Evolutionary conservation across 495 filamentous ascomycete genomes (phyloP), one percentile per base, ranked within the genome.

Genomic region (Xylaria longipes): DNA sequence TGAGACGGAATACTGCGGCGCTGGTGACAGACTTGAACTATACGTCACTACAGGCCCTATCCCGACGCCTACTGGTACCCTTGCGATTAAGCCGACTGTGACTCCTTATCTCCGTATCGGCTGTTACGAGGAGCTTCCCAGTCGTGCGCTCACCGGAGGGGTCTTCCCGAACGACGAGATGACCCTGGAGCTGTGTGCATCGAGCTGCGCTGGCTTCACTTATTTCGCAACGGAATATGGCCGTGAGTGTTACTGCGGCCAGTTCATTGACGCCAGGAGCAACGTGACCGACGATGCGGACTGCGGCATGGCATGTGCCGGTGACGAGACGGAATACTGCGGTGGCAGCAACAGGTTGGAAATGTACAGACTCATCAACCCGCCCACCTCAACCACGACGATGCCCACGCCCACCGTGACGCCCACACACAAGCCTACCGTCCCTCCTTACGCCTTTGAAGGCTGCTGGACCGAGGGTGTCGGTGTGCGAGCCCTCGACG

Each of bases 381-480:
- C 64, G n/a, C 71, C 72, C 20, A 70, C 41, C 29, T 68, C 75
- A n/a, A 73, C 71, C 43, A 46, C 62, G 11, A 71, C n/a, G 58
- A 60, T 61, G 25, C 62, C 62, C 31, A 71, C 70, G 15, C 70
- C 70, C 33, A 65, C 66, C 17, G 73, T 71, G n/a, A 72, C 70
- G 14, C 46, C 71, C 0, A 63, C n/a, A 69, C 35, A 72, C 68
- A 80, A 79, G 66, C 75, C 76, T 4, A 79, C 75, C 2, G 81
- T 84, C 22, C 80, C 82, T 5, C 72, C 65, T n/a, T 86, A 81
- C 65, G 57, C 57, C 20, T 77, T 79, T 33, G 76, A 81, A 14
- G 85, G 85, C 15, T 87, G 85, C 77, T 83, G 80, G 75, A 84
- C 81, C 14, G 85, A 87, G 76, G 78, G 75, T 20, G 75, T 68